Conservation (phyloP, 148 eudicot species). For the Fagopyrum tataricum region DNA sequence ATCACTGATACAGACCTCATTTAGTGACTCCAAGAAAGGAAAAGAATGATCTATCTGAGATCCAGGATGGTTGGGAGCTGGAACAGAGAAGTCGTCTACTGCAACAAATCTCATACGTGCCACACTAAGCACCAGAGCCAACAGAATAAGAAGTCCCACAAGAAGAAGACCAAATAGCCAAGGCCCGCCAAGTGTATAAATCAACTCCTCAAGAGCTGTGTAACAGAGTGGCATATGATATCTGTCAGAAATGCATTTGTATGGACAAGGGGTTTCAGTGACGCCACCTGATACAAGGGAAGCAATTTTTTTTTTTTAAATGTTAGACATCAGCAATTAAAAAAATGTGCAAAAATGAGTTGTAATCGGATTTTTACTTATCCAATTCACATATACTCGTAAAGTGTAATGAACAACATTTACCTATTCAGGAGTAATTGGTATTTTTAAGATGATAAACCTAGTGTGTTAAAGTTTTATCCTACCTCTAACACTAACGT, state of each 20-base stretch:
- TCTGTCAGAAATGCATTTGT: constrained; percentile 75
- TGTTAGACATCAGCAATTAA: background rate
- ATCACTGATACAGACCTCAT: constrained; percentile 47
- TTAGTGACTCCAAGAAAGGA: constrained; percentile 95
- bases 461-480: background rate
- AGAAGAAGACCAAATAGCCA: constrained; percentile 88
- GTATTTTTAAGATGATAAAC: background rate
- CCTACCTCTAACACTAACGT: constrained; percentile 64
- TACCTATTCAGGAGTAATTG: background rate
- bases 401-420: background rate
- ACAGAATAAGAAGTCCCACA: constrained; percentile 67
- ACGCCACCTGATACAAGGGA: constrained; percentile 60
- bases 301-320: background rate
- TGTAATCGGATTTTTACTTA: background rate
- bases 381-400: background rate
- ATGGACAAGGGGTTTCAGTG: constrained; percentile 88
- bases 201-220: constrained; percentile 89
- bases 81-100: constrained; percentile 72
- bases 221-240: constrained; percentile 92
- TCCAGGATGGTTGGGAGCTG: constrained; percentile 85
- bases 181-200: constrained; percentile 95
- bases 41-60: constrained; percentile 96
- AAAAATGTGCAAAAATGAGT: background rate
- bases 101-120: constrained; percentile 93
- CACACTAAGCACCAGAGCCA: constrained; percentile 90